Conservation (phyloP, 73 alveolate species). For the Strombidium stylifer region DNA sequence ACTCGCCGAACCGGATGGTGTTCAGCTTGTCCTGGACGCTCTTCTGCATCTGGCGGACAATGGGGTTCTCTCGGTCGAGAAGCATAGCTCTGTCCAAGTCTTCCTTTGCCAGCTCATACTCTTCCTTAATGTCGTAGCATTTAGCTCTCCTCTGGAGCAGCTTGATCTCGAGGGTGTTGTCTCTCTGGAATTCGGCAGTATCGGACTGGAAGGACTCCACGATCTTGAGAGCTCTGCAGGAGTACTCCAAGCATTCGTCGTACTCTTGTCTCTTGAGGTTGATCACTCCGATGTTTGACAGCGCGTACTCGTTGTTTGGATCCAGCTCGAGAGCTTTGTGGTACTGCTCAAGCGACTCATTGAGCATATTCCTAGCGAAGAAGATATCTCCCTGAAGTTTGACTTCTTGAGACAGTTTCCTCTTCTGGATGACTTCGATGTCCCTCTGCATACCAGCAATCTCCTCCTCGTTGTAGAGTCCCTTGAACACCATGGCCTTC, state of each 20-base stretch:
- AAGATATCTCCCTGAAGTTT: conserved; percentile 78
- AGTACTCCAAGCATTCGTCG: conserved; percentile 69
- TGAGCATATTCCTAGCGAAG: conserved; percentile 61
- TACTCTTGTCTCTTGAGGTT: conserved; percentile 68
- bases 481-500: conserved; percentile 72
- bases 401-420: conserved; percentile 72
- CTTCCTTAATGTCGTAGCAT: conserved; percentile 62
- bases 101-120: conserved; percentile 53
- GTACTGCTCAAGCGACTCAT: conserved; percentile 73
- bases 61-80: conserved; percentile 52
- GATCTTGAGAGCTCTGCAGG: conserved; percentile 68
- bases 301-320: conserved; percentile 82
- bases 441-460: conserved; percentile 67
- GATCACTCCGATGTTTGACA: conserved; percentile 83
- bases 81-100: conserved; percentile 51
- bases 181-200: conserved; percentile 69
- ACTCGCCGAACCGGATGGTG: conserved; percentile 60
- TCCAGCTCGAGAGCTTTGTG: conserved; percentile 70
- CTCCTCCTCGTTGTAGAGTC: conserved; percentile 66
- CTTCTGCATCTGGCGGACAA: conserved; percentile 43
- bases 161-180: conserved; percentile 81
- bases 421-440: conserved; percentile 54
- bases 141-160: conserved; percentile 86
- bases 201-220: conserved; percentile 67
- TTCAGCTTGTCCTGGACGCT: conserved; percentile 69